Evolutionary conservation across 306 rosid genomes (phyloP).

Genomic region (Quercus wislizeni): DNA sequence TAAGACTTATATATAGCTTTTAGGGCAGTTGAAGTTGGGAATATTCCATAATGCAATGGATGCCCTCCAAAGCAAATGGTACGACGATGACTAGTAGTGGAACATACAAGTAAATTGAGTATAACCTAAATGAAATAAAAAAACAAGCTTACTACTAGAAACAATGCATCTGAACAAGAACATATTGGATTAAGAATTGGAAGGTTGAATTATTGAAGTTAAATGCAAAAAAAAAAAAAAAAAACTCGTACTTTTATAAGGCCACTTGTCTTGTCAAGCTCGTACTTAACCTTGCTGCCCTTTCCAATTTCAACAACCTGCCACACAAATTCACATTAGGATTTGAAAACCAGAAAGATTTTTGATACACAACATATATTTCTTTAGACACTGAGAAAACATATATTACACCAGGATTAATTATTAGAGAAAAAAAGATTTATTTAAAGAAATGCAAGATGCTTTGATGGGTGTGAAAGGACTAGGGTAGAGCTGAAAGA

Average conservation of each 20-base stretch:
- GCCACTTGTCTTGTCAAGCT: constrained; percentile 87
- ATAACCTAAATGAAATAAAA: neutral
- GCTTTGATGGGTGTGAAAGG: too few species aligned
- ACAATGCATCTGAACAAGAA: neutral
- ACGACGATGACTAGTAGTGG: accelerated
- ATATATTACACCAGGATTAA: neutral
- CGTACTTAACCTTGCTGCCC: constrained; percentile 96
- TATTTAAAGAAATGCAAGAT: too few species aligned
- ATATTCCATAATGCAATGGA: too few species aligned
- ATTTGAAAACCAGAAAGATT: neutral
- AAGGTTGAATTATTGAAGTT: neutral
- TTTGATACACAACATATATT: neutral
- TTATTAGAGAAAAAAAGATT: too few species aligned
- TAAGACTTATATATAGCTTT: neutral
- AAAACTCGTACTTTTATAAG: constrained; percentile 71
- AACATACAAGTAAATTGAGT: neutral
- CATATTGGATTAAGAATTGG: neutral
- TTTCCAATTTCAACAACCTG: constrained; percentile 93
- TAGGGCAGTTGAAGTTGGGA: too few species aligned
- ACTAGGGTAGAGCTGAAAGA: too few species aligned
- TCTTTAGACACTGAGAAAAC: neutral
- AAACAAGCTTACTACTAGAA: neutral
- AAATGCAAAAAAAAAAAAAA: neutral
- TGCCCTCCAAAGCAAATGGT: too few species aligned
- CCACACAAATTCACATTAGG: constrained; percentile 30